Evolutionary conservation across 2,329 filamentous ascomycete genomes (phyloP).

Genomic region (Diaporthe destruens): DNA sequence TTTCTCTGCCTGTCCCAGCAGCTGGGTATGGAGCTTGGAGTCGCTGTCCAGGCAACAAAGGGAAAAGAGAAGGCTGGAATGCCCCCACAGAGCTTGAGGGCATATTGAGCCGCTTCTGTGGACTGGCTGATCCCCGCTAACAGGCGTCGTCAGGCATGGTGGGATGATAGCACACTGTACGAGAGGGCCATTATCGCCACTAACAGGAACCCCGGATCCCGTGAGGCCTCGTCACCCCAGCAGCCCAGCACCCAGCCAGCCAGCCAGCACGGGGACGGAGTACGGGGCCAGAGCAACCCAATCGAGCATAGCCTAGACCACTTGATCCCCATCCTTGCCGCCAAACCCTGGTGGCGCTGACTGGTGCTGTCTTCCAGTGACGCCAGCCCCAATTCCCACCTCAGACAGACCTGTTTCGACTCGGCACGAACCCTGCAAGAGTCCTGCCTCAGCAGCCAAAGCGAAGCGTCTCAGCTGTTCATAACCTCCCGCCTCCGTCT

Average conservation of each 20-base stretch:
- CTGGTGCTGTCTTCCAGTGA: constrained; percentile 30
- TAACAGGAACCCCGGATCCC: constrained; percentile 20
- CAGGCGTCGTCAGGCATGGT: neutral
- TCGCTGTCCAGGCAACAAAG: constrained; percentile 9
- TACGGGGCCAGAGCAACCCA: constrained; percentile 1
- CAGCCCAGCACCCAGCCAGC: constrained; percentile 29
- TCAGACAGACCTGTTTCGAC: constrained; percentile 37
- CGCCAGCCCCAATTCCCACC: constrained; percentile 31
- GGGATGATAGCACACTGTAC: neutral
- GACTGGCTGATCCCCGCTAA: neutral
- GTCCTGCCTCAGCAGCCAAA: constrained; percentile 34
- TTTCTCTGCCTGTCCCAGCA: neutral
- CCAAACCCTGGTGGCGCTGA: constrained; percentile 25
- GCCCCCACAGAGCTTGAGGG: neutral
- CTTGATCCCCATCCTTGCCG: constrained; percentile 20
- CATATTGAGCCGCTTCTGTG: constrained; percentile 20
- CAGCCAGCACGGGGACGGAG: constrained; percentile 26
- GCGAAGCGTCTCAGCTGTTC: constrained; percentile 36
- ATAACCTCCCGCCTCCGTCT: constrained; percentile 36
- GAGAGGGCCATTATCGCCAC: neutral
- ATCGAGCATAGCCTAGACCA: constrained; percentile 5
- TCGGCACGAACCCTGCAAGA: constrained; percentile 33
- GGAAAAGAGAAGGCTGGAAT: constrained; percentile 32
- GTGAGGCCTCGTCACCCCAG: constrained; percentile 28
- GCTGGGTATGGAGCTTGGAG: neutral